These are phyloP conservation scores for Puccinia hordei DNA, from an alignment of 1,284 basidiomycete genomes.

Conservation along the genomic window DNA sequence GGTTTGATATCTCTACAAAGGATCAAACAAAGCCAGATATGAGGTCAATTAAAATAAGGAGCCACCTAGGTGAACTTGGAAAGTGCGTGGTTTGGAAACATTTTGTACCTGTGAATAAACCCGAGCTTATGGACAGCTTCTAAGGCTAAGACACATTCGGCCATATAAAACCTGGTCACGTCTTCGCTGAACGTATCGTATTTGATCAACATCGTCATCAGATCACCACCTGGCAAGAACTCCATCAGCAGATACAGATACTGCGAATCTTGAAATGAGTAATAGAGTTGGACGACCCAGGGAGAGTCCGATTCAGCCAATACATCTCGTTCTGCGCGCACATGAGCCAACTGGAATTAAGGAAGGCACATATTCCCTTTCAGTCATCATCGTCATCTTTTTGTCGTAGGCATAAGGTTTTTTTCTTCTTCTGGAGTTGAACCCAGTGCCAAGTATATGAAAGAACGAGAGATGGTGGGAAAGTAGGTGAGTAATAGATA, in stretches of 20 bases:
- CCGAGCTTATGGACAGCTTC: constrained; percentile 97
- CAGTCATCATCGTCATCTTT: not conserved
- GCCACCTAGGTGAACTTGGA: not conserved
- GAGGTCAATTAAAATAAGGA: constrained; percentile 25
- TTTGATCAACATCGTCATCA: constrained; percentile 99
- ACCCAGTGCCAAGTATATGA: not conserved
- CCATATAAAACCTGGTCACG: constrained; percentile 98
- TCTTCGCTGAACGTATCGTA: constrained; percentile 99
- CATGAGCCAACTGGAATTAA: constrained; percentile 78
- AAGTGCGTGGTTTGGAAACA: no score
- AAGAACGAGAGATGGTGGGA: constrained; percentile 5
- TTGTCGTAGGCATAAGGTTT: not conserved
- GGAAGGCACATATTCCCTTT: not conserved
- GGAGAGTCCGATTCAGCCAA: constrained; percentile 95
- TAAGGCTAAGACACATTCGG: constrained; percentile 94
- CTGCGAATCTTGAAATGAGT: constrained; percentile 95
- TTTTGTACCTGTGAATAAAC: constrained; percentile 88
- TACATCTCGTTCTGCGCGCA: constrained; percentile 96
- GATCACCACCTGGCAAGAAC: constrained; percentile 93
- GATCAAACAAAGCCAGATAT: constrained; percentile 8
- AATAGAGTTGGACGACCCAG: constrained; percentile 97
- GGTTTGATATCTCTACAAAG: constrained; percentile 83
- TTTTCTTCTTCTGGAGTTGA: not conserved
- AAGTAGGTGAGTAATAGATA: not conserved
- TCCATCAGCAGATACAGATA: constrained; percentile 99